These are phyloP conservation scores for Phytophthora sp. DNA, from an alignment of 352 stramenopile species.

Conservation along the genomic window DNA sequence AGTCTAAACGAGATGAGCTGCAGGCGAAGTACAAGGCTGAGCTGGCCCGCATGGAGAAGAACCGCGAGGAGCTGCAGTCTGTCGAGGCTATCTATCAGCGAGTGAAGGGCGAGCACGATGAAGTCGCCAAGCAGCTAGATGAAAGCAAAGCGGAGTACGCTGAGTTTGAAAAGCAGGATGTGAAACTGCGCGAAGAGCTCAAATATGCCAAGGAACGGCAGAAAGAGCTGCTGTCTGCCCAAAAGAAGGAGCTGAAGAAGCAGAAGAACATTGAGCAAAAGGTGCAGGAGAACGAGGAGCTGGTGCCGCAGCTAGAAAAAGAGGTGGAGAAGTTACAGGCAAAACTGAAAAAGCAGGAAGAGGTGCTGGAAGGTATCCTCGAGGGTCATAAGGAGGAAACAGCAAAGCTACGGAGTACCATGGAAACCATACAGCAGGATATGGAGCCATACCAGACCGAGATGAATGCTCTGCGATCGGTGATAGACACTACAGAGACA, in stretches of 20 bases:
- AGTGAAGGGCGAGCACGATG: conserved; percentile 87
- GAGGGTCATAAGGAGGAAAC: conserved; percentile 83
- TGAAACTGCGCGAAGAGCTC: conserved; percentile 97
- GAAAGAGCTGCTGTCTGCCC: conserved; percentile 91
- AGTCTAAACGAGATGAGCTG: conserved; percentile 67
- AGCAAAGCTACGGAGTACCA: conserved; percentile 64
- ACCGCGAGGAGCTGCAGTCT: conserved; percentile 77
- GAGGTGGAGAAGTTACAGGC: conserved; percentile 72
- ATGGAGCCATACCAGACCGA: conserved; percentile 77
- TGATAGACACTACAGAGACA: conserved; percentile 82
- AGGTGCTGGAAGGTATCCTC: conserved; percentile 86
- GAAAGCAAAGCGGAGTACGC: conserved; percentile 93
- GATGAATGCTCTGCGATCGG: conserved; percentile 73
- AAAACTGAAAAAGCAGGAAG: conserved; percentile 86
- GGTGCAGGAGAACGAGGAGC: conserved; percentile 85
- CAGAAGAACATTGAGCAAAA: conserved; percentile 85
- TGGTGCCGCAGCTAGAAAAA: conserved; percentile 90
- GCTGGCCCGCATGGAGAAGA: conserved; percentile 75
- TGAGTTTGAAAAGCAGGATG: conserved; percentile 97
- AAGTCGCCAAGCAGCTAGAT: conserved; percentile 86
- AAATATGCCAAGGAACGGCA: conserved; percentile 95
- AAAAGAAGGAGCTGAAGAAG: conserved; percentile 93
- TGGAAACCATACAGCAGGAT: conserved; percentile 82
- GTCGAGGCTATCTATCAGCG: conserved; percentile 86
- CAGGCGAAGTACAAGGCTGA: conserved; percentile 81